A percentile compares a stretch with the other conserved stretches of the same genome.
These are phyloP conservation scores for Fusarium azukiicola DNA, from an alignment of 2,329 filamentous ascomycete species.

Conservation along the genomic window DNA sequence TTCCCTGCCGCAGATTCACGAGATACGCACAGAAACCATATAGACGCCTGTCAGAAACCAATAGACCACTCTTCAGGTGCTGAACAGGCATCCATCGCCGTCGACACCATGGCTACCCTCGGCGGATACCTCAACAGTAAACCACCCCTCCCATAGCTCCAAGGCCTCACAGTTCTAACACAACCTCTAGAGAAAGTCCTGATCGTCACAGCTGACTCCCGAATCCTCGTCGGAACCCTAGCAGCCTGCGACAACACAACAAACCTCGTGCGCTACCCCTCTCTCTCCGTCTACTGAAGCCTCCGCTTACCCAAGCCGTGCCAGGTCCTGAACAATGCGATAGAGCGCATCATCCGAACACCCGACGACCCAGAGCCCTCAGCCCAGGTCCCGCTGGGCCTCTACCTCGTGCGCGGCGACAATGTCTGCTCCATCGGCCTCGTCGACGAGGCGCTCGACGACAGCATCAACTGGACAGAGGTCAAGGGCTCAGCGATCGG, in stretches of 20 bases:
- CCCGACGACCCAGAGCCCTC: slow-evolving; percentile 91
- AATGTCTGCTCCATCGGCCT: slow-evolving; percentile 95
- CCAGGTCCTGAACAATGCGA: slow-evolving; percentile 88
- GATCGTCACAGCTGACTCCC: slow-evolving; percentile 95
- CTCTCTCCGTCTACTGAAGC: not conserved
- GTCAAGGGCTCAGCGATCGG: slow-evolving; percentile 93
- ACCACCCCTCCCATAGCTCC: slow-evolving; percentile 41
- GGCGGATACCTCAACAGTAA: slow-evolving; percentile 70
- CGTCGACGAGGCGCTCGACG: slow-evolving; percentile 94
- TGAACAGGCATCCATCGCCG: slow-evolving; percentile 15
- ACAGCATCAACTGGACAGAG: slow-evolving; percentile 94
- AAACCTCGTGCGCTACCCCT: slow-evolving; percentile 81
- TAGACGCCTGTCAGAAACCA: not conserved
- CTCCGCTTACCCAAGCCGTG: slow-evolving; percentile 39
- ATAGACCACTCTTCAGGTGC: not conserved
- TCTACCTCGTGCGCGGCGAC: slow-evolving; percentile 96
- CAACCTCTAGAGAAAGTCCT: slow-evolving; percentile 88
- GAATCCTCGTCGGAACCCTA: slow-evolving; percentile 91
- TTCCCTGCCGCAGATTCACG: not conserved
- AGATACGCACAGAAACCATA: not conserved
- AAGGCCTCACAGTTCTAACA: slow-evolving; percentile 29
- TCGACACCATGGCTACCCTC: slow-evolving; percentile 65
- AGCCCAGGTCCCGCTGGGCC: slow-evolving; percentile 89
- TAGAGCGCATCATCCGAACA: slow-evolving; percentile 94
- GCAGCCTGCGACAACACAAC: slow-evolving; percentile 94